Percentiles rank a stretch among this genome's conserved stretches.
These are phyloP conservation scores for Pezizomycotina sp. DNA, from an alignment of 2,329 filamentous ascomycete species.

Conservation along the genomic window DNA sequence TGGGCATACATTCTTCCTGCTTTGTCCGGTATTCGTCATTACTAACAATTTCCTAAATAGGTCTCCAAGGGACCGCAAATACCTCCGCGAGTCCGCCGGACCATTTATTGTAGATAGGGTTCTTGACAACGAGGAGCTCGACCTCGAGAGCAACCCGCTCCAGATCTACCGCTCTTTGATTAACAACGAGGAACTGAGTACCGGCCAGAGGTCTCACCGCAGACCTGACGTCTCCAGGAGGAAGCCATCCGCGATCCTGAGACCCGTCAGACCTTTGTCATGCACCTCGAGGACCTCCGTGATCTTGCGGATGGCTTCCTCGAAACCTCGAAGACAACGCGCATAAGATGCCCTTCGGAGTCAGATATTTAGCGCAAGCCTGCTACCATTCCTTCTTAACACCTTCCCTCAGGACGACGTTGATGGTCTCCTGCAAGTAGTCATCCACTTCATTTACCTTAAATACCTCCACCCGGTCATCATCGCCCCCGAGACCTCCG, in stretches of 20 bases:
- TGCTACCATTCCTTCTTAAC: slow-evolving; percentile 59
- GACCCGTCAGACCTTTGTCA: slow-evolving; percentile 80
- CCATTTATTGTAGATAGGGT: slow-evolving; percentile 80
- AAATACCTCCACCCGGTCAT: slow-evolving; percentile 84
- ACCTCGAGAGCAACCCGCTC: slow-evolving; percentile 91
- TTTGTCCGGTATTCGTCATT: neutral
- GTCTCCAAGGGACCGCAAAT: slow-evolving; percentile 82
- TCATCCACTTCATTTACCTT: slow-evolving; percentile 84
- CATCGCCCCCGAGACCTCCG: slow-evolving; percentile 77
- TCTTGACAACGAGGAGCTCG: slow-evolving; percentile 74
- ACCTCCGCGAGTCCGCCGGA: slow-evolving; percentile 69
- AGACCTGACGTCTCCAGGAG: slow-evolving; percentile 74
- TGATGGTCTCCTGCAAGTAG: slow-evolving; percentile 61
- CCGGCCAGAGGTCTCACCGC: slow-evolving; percentile 64
- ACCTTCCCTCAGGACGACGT: slow-evolving; percentile 69
- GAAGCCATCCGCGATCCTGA: slow-evolving; percentile 91
- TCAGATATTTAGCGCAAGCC: slow-evolving; percentile 74
- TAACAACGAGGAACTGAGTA: slow-evolving; percentile 92
- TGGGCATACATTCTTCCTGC: slow-evolving; percentile 3
- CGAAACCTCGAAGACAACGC: slow-evolving; percentile 63
- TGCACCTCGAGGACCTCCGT: slow-evolving; percentile 79
- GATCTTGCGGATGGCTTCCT: slow-evolving; percentile 92
- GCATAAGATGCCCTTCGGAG: slow-evolving; percentile 79
- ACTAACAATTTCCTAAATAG: slow-evolving; percentile 3
- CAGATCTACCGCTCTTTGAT: slow-evolving; percentile 92